These are phyloP conservation scores for Pleurotus sapidus DNA, from an alignment of 768 basidiomycete species.

Conservation along the genomic window DNA sequence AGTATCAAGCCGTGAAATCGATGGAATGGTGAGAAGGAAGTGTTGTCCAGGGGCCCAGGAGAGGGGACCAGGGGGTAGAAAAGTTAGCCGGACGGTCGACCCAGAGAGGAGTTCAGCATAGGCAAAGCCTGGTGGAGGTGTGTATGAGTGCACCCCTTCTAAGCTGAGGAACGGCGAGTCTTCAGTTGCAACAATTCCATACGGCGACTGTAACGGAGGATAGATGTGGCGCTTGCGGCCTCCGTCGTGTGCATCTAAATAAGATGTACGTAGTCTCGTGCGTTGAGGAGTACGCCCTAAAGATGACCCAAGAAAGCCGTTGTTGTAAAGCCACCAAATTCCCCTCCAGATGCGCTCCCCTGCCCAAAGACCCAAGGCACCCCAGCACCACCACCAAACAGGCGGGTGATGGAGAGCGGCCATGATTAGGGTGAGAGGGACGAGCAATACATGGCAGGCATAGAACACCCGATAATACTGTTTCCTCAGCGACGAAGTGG, in stretches of 20 bases:
- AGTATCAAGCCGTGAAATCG: constrained; percentile 54
- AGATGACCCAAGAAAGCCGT: constrained; percentile 42
- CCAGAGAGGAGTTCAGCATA: constrained; percentile 70
- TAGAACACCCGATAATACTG: constrained; percentile 66
- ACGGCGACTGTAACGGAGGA: not conserved
- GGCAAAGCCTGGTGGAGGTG: constrained; percentile 65
- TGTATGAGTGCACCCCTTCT: constrained; percentile 21
- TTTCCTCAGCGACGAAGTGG: constrained; percentile 47
- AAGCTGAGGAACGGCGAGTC: not conserved
- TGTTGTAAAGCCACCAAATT: constrained; percentile 54
- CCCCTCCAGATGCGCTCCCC: constrained; percentile 59
- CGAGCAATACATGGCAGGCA: constrained; percentile 57
- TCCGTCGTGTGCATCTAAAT: not conserved
- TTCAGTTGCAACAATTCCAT: not conserved
- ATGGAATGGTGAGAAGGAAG: constrained; percentile 65
- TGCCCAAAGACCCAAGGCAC: constrained; percentile 58
- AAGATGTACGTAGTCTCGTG: not conserved
- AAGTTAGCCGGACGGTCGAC: constrained; percentile 63
- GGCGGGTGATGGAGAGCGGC: constrained; percentile 68
- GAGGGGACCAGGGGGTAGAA: constrained; percentile 53
- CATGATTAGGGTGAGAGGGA: constrained; percentile 57
- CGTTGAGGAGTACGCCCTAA: not conserved
- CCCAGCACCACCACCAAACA: constrained; percentile 67
- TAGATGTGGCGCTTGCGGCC: not conserved
- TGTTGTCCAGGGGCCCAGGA: constrained; percentile 81